Percentiles rank a stretch among this genome's conserved stretches.
Evolutionary conservation across 2,329 filamentous ascomycete genomes (phyloP).

Genomic region (Aspergillus carbonarius): DNA sequence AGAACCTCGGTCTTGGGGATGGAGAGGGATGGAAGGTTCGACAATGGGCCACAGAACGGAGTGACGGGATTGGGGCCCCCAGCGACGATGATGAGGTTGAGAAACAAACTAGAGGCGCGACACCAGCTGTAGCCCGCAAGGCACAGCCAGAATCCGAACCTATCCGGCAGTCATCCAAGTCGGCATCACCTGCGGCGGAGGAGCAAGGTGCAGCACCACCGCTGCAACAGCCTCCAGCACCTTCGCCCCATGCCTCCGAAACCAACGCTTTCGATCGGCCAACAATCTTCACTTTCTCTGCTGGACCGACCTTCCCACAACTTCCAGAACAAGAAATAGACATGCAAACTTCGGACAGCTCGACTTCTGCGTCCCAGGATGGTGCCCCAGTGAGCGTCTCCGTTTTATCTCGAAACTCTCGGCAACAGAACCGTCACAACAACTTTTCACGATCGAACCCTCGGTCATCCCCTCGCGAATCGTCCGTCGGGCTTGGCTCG

Average conservation of each 20-base stretch:
- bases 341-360: constrained; percentile 43
- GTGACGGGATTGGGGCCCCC: constrained; percentile 42
- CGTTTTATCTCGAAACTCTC: constrained; percentile 42
- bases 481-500: constrained; percentile 43
- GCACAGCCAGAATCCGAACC: constrained; percentile 29
- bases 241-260: constrained; percentile 25
- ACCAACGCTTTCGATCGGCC: constrained; percentile 27
- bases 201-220: constrained; percentile 26
- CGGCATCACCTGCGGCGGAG: constrained; percentile 28
- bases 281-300: constrained; percentile 46
- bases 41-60: constrained; percentile 57
- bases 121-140: constrained; percentile 36
- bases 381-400: constrained; percentile 44
- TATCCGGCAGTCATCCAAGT: constrained; percentile 29
- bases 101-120: constrained; percentile 39
- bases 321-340: constrained; percentile 42
- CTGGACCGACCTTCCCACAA: constrained; percentile 41
- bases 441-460: constrained; percentile 37
- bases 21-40: constrained; percentile 70
- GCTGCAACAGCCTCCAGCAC: constrained; percentile 20
- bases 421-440: constrained; percentile 41
- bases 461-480: constrained; percentile 39
- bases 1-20: constrained; percentile 73
- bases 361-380: constrained; percentile 30
- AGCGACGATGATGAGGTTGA: constrained; percentile 49